Percentiles rank a stretch among this genome's conserved stretches.
These are phyloP conservation scores for Cryptococcus depauperatus DNA, from an alignment of 1,284 basidiomycete genomes.

Conservation along the genomic window DNA sequence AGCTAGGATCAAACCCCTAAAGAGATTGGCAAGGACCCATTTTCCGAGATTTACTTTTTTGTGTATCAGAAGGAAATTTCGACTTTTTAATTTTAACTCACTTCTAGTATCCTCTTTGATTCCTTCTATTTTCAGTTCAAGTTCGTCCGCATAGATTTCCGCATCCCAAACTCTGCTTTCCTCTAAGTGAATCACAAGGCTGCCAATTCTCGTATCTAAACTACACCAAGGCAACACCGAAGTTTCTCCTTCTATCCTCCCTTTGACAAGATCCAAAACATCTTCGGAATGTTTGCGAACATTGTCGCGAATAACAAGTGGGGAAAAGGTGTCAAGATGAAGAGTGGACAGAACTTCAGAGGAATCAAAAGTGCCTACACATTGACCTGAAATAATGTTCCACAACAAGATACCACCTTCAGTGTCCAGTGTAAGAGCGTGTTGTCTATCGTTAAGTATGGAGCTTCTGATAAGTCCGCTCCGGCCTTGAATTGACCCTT, in stretches of 20 bases:
- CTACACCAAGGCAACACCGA: slow-evolving; percentile 79
- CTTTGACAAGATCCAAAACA: slow-evolving; percentile 75
- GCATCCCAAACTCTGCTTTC: slow-evolving; percentile 79
- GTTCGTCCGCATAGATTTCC: slow-evolving; percentile 90
- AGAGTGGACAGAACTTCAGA: slow-evolving; percentile 58
- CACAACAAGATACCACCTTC: slow-evolving; percentile 76
- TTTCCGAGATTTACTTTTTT: slow-evolving; percentile 44
- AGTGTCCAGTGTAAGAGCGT: slow-evolving; percentile 85
- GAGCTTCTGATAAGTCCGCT: slow-evolving; percentile 75
- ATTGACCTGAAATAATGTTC: slow-evolving; percentile 76
- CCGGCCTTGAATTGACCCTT: slow-evolving; percentile 58
- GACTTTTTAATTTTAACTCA: slow-evolving; percentile 48
- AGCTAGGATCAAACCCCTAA: slow-evolving; percentile 42
- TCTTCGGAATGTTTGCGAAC: slow-evolving; percentile 53
- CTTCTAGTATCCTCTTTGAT: slow-evolving; percentile 63
- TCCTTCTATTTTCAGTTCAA: slow-evolving; percentile 54
- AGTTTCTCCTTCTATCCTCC: slow-evolving; percentile 86
- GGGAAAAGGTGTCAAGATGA: no score
- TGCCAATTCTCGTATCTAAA: slow-evolving; percentile 74
- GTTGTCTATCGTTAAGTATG: slow-evolving; percentile 81
- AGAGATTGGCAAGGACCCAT: slow-evolving; percentile 42
- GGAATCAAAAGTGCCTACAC: slow-evolving; percentile 61
- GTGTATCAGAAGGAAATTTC: background rate
- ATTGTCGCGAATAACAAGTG: no score
- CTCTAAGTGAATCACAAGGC: slow-evolving; percentile 77